These are phyloP conservation scores for Climacium dendroides DNA, from an alignment of 225 moss, liverwort and hornwort species.

Conservation along the genomic window DNA sequence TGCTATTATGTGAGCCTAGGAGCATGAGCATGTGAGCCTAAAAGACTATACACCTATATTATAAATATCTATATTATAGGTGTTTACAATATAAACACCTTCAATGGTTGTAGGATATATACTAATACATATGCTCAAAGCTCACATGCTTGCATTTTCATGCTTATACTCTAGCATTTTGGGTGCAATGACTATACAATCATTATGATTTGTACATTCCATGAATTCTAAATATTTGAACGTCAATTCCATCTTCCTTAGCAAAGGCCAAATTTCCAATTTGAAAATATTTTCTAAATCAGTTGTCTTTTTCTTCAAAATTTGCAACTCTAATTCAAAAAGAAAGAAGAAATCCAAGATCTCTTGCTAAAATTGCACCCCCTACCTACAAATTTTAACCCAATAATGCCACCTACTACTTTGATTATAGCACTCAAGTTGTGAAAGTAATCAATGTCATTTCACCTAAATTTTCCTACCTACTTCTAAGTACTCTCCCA, in stretches of 20 bases:
- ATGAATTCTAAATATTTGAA: fast-evolving
- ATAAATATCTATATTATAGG: too few species aligned
- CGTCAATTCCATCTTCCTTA: fast-evolving
- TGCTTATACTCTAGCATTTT: too few species aligned
- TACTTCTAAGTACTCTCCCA: not conserved
- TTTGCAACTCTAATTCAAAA: too few species aligned
- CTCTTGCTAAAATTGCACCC: not conserved
- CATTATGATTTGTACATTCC: not conserved
- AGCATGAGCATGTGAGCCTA: too few species aligned
- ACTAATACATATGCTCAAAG: too few species aligned
- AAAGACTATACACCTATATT: too few species aligned
- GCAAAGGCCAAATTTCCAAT: not conserved
- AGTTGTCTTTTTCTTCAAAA: too few species aligned
- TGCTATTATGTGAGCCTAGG: too few species aligned
- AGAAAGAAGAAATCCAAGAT: not conserved
- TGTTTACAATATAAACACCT: too few species aligned
- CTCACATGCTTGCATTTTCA: too few species aligned
- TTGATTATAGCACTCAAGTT: not conserved
- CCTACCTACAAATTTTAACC: not conserved
- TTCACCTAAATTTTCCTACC: not conserved
- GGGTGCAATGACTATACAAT: fast-evolving
- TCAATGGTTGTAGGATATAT: too few species aligned
- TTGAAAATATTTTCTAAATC: not conserved
- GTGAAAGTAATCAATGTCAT: not conserved
- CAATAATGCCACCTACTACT: not conserved